These are phyloP conservation scores for Serendipita sp. DNA, from an alignment of 768 basidiomycete species.

Conservation along the genomic window DNA sequence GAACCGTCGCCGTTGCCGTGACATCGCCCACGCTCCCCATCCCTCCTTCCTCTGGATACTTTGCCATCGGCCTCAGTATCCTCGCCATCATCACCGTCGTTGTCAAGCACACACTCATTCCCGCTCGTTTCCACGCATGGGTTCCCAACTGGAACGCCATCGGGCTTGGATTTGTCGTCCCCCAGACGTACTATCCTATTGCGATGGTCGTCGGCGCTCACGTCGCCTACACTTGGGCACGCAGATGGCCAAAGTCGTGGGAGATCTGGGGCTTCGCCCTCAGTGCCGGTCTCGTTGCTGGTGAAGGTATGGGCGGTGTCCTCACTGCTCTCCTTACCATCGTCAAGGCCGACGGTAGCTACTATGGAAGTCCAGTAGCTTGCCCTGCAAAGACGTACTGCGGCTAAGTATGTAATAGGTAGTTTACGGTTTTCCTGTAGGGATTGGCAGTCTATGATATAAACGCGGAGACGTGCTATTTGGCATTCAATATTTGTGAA, in stretches of 20 bases:
- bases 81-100: conserved; percentile 30
- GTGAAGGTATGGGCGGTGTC: conserved; percentile 47
- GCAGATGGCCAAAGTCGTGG: conserved; percentile 27
- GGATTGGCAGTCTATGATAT: too few relatives aligned
- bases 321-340: conserved; percentile 40
- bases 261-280: conserved; percentile 47
- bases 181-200: conserved; percentile 29
- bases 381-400: background rate
- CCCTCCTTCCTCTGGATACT: conserved; percentile 39
- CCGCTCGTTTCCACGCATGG: conserved; percentile 33
- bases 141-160: conserved; percentile 45
- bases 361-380: conserved; percentile 1
- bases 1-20: conserved; percentile 39
- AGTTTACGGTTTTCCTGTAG: too few relatives aligned
- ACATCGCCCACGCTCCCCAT: conserved; percentile 36
- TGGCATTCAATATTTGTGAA: too few relatives aligned
- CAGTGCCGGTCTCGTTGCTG: conserved; percentile 39
- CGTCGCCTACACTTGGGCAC: conserved; percentile 35
- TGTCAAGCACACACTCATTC: conserved; percentile 31
- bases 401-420: background rate
- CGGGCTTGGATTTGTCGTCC: conserved; percentile 32
- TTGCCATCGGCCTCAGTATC: conserved; percentile 38
- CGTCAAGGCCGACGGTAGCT: conserved; percentile 32
- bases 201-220: conserved; percentile 26
- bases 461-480: too few relatives aligned